phyloP scores from a whole-genome alignment of 768 basidiomycete genomes.

The Candolleomyces aberdarensis region DNA sequence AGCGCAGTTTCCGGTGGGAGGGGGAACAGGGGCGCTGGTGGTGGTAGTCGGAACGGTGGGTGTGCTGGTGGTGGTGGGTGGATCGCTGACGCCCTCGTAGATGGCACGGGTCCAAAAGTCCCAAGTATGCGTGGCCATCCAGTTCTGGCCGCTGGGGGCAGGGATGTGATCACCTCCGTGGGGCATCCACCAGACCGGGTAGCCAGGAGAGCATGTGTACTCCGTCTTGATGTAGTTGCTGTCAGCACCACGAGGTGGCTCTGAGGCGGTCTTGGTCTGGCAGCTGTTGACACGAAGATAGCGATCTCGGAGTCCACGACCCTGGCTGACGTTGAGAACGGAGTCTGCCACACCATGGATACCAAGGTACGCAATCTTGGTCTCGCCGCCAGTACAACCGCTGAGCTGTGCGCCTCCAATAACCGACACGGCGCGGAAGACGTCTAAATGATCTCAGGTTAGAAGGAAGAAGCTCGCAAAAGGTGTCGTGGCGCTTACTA shows the following conservation, averaged over 20 bases:
- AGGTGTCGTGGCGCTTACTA: background rate
- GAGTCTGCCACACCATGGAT: conserved; percentile 1
- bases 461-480: background rate
- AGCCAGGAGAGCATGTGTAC: background rate
- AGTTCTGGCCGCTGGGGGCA: background rate
- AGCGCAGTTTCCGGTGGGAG: background rate
- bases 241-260: background rate
- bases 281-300: conserved; percentile 6
- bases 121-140: background rate
- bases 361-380: conserved; percentile 3
- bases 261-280: conserved; percentile 1
- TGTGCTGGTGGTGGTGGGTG: background rate
- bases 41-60: background rate
- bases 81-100: background rate
- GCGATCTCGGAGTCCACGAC: conserved; percentile 2
- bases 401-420: background rate
- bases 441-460: background rate
- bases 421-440: conserved; percentile 4
- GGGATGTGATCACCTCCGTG: conserved; percentile 7
- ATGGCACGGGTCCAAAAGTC: conserved; percentile 7
- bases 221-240: conserved; percentile 7
- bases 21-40: background rate
- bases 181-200: conserved; percentile 5
- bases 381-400: conserved; percentile 3
- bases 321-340: background rate